Evolutionary conservation across 768 basidiomycete species (phyloP).

Genomic region (Ramaria rubella): DNA sequence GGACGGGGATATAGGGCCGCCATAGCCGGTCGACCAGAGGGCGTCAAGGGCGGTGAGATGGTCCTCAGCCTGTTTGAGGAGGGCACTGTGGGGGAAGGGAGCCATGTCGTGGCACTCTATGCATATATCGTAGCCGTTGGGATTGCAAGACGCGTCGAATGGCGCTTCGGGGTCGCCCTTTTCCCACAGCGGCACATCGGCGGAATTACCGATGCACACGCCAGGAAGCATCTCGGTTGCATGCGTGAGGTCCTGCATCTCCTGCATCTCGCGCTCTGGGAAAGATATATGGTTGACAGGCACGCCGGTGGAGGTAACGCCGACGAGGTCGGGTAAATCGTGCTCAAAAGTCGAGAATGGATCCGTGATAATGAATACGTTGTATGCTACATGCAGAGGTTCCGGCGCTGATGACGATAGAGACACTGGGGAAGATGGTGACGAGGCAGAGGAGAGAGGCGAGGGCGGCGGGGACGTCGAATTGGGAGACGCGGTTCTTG

Average conservation of each 20-base stretch:
- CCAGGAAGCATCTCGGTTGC: constrained; percentile 67
- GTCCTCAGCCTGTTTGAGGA: constrained; percentile 70
- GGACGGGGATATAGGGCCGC: constrained; percentile 20
- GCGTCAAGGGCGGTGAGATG: constrained; percentile 60
- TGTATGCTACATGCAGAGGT: constrained; percentile 47
- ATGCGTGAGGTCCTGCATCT: constrained; percentile 82
- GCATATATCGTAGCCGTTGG: constrained; percentile 72
- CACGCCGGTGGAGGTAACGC: constrained; percentile 23
- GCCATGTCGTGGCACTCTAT: constrained; percentile 83
- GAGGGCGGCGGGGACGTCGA: not conserved
- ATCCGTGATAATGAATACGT: constrained; percentile 65
- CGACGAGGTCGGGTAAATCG: constrained; percentile 26
- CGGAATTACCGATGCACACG: constrained; percentile 29
- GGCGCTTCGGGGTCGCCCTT: constrained; percentile 17
- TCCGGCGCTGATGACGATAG: not conserved
- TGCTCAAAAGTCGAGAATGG: constrained; percentile 28
- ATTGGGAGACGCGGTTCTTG: not conserved
- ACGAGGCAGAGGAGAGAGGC: not conserved
- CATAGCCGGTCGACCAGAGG: constrained; percentile 48
- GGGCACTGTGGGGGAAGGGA: constrained; percentile 59
- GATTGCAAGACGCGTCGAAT: constrained; percentile 33
- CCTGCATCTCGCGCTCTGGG: constrained; percentile 76
- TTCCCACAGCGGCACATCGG: constrained; percentile 26
- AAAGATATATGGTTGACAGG: constrained; percentile 49
- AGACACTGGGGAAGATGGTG: not conserved